These are phyloP conservation scores for Pyrus betulifolia DNA, from an alignment of 306 rosid genomes.

Conservation along the genomic window DNA sequence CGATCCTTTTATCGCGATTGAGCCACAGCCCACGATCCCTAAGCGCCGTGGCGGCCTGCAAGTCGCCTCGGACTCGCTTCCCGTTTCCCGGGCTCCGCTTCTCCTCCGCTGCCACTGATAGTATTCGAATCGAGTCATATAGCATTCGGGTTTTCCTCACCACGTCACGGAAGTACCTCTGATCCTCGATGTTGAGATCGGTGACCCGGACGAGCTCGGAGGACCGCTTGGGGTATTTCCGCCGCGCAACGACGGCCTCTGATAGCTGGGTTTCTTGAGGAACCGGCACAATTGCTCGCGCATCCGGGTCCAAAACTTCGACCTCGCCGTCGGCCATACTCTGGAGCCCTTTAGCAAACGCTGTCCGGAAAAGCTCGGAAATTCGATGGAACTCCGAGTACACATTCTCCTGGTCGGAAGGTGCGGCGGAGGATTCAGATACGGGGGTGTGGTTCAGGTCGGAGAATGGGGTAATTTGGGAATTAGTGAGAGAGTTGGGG, in stretches of 20 bases:
- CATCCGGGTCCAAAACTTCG: conserved; percentile 30
- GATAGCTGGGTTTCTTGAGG: conserved; percentile 30
- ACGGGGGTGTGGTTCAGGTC: conserved; percentile 1
- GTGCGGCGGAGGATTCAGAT: conserved; percentile 22
- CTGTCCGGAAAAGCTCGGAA: conserved; percentile 48
- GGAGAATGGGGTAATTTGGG: conserved; percentile 9
- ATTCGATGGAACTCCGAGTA: conserved; percentile 51
- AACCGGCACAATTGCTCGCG: conserved; percentile 61
- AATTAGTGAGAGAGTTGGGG: conserved; percentile 10
- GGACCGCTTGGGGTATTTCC: conserved; percentile 24
- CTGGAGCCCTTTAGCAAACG: conserved; percentile 33
- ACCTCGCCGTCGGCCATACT: conserved; percentile 20
- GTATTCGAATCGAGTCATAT: conserved; percentile 65
- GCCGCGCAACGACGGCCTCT: conserved; percentile 15
- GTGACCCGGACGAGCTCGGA: conserved; percentile 71
- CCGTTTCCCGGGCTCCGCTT: conserved; percentile 11
- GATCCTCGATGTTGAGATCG: conserved; percentile 49
- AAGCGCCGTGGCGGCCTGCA: conserved; percentile 55
- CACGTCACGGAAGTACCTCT: conserved; percentile 48
- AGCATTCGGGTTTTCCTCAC: conserved; percentile 66
- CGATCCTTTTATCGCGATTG: conserved; percentile 79
- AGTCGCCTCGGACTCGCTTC: conserved; percentile 45
- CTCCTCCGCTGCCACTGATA: conserved; percentile 44
- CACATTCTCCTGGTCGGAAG: conserved; percentile 28
- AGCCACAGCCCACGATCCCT: conserved; percentile 70